Evolutionary conservation across 306 rosid genomes (phyloP).

Genomic region (Cucurbita moschata): DNA sequence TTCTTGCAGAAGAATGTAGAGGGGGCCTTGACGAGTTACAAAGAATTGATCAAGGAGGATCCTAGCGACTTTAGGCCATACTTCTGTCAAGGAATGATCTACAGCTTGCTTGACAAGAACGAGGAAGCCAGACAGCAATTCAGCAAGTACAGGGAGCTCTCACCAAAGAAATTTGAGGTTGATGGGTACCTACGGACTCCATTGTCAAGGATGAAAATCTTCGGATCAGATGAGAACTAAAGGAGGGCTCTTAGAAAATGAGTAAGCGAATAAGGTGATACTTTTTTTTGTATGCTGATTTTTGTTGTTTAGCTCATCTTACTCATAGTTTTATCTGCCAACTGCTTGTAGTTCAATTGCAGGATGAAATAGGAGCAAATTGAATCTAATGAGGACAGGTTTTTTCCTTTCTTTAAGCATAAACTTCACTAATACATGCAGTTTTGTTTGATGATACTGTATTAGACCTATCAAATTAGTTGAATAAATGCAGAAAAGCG

Average conservation of each 20-base stretch:
- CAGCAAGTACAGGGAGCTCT: slow-evolving; percentile 51
- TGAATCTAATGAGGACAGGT: background rate
- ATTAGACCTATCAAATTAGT: background rate
- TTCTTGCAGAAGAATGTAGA: slow-evolving; percentile 82
- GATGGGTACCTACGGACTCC: slow-evolving; percentile 72
- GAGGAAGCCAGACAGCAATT: slow-evolving; percentile 71
- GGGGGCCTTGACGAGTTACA: slow-evolving; percentile 45
- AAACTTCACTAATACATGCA: background rate
- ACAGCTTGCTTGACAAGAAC: slow-evolving; percentile 72
- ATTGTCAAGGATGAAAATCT: slow-evolving; percentile 65
- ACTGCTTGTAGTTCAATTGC: background rate
- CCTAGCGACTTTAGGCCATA: slow-evolving; percentile 72
- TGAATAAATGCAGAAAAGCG: background rate
- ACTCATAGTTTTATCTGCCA: background rate
- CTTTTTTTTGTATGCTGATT: background rate
- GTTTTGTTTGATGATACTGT: background rate
- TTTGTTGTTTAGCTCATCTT: background rate
- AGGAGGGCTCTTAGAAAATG: background rate
- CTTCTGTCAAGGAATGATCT: slow-evolving; percentile 76
- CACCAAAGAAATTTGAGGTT: slow-evolving; percentile 79
- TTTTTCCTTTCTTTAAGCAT: background rate
- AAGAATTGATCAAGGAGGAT: slow-evolving; percentile 48
- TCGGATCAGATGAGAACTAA: slow-evolving; percentile 61
- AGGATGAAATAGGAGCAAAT: background rate
- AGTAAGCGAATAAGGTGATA: background rate